phyloP scores from a whole-genome alignment of 2,329 filamentous ascomycete species.

The Thielaviopsis punctulata region DNA sequence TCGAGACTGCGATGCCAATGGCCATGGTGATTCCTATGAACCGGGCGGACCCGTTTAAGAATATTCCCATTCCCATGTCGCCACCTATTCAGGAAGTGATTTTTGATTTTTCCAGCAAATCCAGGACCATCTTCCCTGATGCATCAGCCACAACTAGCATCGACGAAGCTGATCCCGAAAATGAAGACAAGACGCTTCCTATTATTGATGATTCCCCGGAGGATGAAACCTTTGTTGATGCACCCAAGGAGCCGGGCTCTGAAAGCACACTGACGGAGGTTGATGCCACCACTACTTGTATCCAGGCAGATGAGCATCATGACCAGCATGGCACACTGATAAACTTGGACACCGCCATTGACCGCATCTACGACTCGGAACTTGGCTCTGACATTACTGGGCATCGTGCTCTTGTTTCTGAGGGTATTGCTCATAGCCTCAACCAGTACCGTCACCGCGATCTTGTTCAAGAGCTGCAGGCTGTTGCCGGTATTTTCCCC shows the following conservation, averaged over 20 bases:
- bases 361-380: not conserved
- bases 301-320: not conserved
- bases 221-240: not conserved
- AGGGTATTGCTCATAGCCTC: not conserved
- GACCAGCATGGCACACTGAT: not conserved
- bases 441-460: not conserved
- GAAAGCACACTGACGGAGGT: not conserved
- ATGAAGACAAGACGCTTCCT: slow-evolving; percentile 3
- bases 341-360: not conserved
- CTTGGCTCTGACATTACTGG: not conserved
- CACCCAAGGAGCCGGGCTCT: not conserved
- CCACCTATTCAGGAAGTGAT: slow-evolving; percentile 9
- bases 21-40: slow-evolving; percentile 7
- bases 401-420: not conserved
- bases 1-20: not conserved
- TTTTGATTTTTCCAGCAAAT: slow-evolving; percentile 6
- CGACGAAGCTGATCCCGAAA: not conserved
- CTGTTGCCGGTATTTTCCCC: slow-evolving; percentile 56
- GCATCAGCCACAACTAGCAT: slow-evolving; percentile 10
- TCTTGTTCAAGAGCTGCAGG: slow-evolving; percentile 41
- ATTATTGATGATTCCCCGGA: not conserved
- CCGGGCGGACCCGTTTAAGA: not conserved
- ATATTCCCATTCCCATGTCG: slow-evolving; percentile 1
- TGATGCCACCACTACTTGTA: not conserved
- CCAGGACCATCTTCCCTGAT: not conserved